Percentiles rank a stretch among this genome's conserved stretches.
phyloP scores from a whole-genome alignment of 2,329 filamentous ascomycete species.

The Clonostachys solani region DNA sequence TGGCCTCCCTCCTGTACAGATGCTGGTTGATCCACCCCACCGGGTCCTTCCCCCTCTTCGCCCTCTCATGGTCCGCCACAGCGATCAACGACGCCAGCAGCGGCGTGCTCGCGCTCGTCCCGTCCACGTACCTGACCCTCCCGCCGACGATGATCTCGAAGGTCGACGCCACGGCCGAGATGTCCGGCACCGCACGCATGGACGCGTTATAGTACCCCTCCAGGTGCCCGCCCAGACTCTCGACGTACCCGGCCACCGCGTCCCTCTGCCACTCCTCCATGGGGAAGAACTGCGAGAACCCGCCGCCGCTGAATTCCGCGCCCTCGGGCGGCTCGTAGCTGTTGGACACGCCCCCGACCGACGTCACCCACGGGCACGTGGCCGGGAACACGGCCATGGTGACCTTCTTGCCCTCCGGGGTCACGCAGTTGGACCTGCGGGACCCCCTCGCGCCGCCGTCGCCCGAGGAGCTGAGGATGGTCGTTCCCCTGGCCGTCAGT shows the following conservation, averaged over 20 bases:
- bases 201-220: constrained; percentile 34
- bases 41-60: constrained; percentile 38
- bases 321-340: constrained; percentile 27
- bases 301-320: constrained; percentile 42
- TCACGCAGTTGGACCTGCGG: constrained; percentile 45
- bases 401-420: constrained; percentile 53
- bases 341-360: constrained; percentile 54
- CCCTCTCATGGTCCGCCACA: constrained; percentile 48
- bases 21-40: constrained; percentile 50
- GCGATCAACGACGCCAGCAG: constrained; percentile 50
- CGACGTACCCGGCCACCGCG: constrained; percentile 33
- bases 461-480: constrained; percentile 45
- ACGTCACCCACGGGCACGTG: constrained; percentile 64
- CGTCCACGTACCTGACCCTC: constrained; percentile 18
- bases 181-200: constrained; percentile 46
- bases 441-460: constrained; percentile 42
- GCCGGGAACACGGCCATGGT: constrained; percentile 62
- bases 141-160: constrained; percentile 35
- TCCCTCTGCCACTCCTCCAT: constrained; percentile 39
- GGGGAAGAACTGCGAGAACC: constrained; percentile 47
- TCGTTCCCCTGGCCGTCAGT: constrained; percentile 46
- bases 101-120: constrained; percentile 49
- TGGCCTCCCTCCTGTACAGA: constrained; percentile 35
- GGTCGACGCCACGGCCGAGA: constrained; percentile 52
- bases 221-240: constrained; percentile 33